phyloP scores from a whole-genome alignment of 352 stramenopile genomes.

The Phytophthora brassicae region DNA sequence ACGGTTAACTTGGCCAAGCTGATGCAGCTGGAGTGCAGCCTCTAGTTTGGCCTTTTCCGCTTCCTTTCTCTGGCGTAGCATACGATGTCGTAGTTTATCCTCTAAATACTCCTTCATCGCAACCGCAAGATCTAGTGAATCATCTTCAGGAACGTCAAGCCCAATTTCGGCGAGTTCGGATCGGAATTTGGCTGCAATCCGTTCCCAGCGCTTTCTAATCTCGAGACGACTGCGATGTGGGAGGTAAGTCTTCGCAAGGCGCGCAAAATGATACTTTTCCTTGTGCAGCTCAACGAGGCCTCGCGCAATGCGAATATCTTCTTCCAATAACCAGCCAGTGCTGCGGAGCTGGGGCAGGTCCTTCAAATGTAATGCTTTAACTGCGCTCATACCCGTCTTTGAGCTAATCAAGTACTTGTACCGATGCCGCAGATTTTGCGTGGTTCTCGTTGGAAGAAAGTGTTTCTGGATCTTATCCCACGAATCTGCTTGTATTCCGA shows the following conservation, averaged over 20 bases:
- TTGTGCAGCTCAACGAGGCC: slow-evolving; percentile 65
- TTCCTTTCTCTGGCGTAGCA: slow-evolving; percentile 23
- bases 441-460: slow-evolving; percentile 64
- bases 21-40: slow-evolving; percentile 29
- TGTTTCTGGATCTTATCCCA: slow-evolving; percentile 68
- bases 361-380: slow-evolving; percentile 64
- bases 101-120: slow-evolving; percentile 61
- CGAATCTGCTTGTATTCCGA: slow-evolving; percentile 44
- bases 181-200: slow-evolving; percentile 39
- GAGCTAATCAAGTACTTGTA: slow-evolving; percentile 73
- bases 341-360: slow-evolving; percentile 35
- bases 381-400: slow-evolving; percentile 55
- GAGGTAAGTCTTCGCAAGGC: slow-evolving; percentile 56
- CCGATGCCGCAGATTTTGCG: slow-evolving; percentile 50
- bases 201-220: slow-evolving; percentile 69
- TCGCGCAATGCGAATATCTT: slow-evolving; percentile 76
- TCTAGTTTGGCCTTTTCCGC: slow-evolving; percentile 31
- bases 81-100: slow-evolving; percentile 44
- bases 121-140: slow-evolving; percentile 49
- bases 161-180: slow-evolving; percentile 29
- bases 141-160: slow-evolving; percentile 30
- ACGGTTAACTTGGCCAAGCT: slow-evolving; percentile 20
- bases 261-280: slow-evolving; percentile 65
- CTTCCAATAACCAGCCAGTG: slow-evolving; percentile 70
- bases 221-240: slow-evolving; percentile 69